phyloP scores from a whole-genome alignment of 2,329 filamentous ascomycete genomes.

The Botrytis medusae region DNA sequence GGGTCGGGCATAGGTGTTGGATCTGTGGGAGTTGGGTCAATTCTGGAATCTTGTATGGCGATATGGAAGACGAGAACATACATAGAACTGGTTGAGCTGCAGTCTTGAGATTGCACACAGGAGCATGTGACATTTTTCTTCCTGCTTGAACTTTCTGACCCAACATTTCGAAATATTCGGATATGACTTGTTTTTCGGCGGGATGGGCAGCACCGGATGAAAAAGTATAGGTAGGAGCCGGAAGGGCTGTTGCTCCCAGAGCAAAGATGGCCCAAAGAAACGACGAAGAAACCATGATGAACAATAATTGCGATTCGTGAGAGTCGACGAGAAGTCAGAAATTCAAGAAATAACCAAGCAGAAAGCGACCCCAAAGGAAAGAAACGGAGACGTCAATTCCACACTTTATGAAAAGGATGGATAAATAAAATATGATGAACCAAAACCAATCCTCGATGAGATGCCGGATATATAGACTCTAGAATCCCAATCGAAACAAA shows the following conservation, averaged over 20 bases:
- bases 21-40: conserved; percentile 43
- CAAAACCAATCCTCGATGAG: neutral
- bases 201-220: conserved; percentile 29
- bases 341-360: conserved; percentile 5
- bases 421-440: neutral
- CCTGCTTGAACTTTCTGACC: conserved; percentile 54
- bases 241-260: conserved; percentile 47
- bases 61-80: conserved; percentile 40
- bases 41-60: conserved; percentile 1
- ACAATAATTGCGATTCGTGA: neutral
- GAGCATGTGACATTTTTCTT: conserved; percentile 44
- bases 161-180: conserved; percentile 61
- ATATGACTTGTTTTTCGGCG: conserved; percentile 44
- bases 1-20: conserved; percentile 61
- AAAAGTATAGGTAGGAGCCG: conserved; percentile 35
- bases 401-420: conserved; percentile 10
- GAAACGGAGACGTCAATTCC: neutral
- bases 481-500: conserved; percentile 3
- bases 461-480: conserved; percentile 19
- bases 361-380: conserved; percentile 9
- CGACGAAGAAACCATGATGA: conserved; percentile 21
- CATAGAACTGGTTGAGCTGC: conserved; percentile 52
- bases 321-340: neutral
- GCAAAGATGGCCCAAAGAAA: conserved; percentile 47
- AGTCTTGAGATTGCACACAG: conserved; percentile 55